Conservation (phyloP, 2,329 filamentous ascomycete species). For the Xylariaceae sp. region DNA sequence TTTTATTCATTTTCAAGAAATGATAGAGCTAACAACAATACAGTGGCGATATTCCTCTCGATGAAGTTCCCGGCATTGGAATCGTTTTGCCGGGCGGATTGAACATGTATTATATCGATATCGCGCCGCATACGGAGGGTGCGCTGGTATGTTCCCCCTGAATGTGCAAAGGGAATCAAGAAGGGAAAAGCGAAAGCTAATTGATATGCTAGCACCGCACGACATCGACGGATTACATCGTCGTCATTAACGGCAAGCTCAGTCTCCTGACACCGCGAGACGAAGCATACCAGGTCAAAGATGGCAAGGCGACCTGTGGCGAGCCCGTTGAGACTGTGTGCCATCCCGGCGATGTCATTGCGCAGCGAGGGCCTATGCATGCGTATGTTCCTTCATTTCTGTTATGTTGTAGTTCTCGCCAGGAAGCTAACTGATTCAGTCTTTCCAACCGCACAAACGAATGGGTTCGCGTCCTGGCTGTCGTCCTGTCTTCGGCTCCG, state of each 20-base stretch:
- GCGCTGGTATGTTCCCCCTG: constrained; percentile 22
- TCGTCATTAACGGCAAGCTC: constrained; percentile 28
- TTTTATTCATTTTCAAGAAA: too few species aligned
- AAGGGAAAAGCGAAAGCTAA: too few species aligned
- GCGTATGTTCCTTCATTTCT: constrained; percentile 25
- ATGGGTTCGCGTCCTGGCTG: constrained; percentile 25
- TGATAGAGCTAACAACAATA: too few species aligned
- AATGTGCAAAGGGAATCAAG: not conserved
- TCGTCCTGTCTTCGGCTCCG: constrained; percentile 23
- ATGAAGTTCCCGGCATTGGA: constrained; percentile 27
- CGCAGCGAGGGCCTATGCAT: constrained; percentile 31
- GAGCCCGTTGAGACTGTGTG: constrained; percentile 26
- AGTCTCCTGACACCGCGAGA: constrained; percentile 27
- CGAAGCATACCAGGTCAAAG: constrained; percentile 22
- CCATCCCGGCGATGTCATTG: constrained; percentile 27
- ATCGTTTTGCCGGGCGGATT: constrained; percentile 31
- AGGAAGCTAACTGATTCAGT: constrained; percentile 11
- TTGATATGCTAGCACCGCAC: constrained; percentile 28
- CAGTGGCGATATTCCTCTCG: constrained; percentile 18
- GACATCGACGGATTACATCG: constrained; percentile 31
- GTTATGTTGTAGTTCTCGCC: not conserved
- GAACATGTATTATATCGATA: constrained; percentile 30
- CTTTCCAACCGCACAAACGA: constrained; percentile 28
- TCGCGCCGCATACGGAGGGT: constrained; percentile 27
- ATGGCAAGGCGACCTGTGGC: constrained; percentile 21